Evolutionary conservation across 108 stramenopile species (phyloP), one percentile per base, ranked within the genome.

Genomic region (Cyclotella kingstonii): DNA sequence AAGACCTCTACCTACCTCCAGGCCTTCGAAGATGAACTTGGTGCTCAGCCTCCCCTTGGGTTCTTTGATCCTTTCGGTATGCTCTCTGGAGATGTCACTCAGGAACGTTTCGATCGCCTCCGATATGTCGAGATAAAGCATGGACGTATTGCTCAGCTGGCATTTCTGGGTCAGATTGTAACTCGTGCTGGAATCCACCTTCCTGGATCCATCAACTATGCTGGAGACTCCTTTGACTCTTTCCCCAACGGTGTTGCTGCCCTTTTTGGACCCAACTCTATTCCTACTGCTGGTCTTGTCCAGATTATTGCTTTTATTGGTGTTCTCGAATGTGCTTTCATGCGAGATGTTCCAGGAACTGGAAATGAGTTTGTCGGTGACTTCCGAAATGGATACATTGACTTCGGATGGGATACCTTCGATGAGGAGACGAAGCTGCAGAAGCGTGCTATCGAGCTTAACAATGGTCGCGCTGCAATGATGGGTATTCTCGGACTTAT

Each of bases 361-460:
- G 45, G 45, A 14, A 46, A 46, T 18, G 45, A 46, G 45, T 18
- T 18, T 22, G 45, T 46, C 18, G 45, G 45, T 18, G 86, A 87
- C 68, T 82, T 78, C 79, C 82, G 85, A 42, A 86, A 86, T 76
- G 81, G 81, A 51, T 68, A 64, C 68, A 67, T 84, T 58, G 81
- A 84, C 63, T 84, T 84, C 58, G 86, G 83, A 0, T 87, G 85
- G 85, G 86, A 87, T 63, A 66, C 69, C 18, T 73, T 83, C 36
- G 78, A 81, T 64, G 79, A 77, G 21, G 83, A 77, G 50, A 76
- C 77, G 52, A 83, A 85, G 82, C 62, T 81, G 40, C 63, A 71
- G 54, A 95, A 95, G 87, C 84, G 87, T 56, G 82, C 83, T 54
- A 88, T 94, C 71, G 93, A 95, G 75, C 72, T 95, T 39, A 95